Conservation (phyloP, 257 asterid genomes). For the Buddleja alternifolia region DNA sequence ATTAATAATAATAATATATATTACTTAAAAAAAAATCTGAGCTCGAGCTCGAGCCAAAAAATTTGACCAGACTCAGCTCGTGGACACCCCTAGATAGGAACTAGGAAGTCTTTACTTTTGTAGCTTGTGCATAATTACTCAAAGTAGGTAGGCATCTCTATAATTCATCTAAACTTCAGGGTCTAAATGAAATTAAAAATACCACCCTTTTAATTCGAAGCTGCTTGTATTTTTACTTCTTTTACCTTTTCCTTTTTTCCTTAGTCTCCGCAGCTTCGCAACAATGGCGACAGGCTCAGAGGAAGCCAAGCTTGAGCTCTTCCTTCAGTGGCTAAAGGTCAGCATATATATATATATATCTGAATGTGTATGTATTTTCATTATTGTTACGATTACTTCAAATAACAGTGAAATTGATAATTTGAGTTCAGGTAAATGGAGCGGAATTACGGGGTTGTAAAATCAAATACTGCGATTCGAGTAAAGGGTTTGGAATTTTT, state of each 20-base stretch:
- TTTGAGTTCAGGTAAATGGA: conserved; percentile 68
- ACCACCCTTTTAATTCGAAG: not conserved
- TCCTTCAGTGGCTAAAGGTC: conserved; percentile 86
- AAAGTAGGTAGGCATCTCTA: not conserved
- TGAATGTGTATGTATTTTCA: not conserved
- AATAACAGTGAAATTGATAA: not conserved
- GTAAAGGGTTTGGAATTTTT: conserved; percentile 80
- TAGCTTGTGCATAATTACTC: not conserved
- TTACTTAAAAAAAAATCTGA: no score
- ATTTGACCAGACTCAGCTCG: no score
- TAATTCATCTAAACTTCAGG: not conserved
- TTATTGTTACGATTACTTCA: not conserved
- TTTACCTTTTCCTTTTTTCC: no score
- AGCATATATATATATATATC: not conserved
- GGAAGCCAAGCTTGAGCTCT: conserved; percentile 69
- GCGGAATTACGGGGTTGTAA: conserved; percentile 72
- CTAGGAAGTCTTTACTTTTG: not conserved
- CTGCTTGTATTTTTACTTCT: no score
- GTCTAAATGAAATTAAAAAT: not conserved
- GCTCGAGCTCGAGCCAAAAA: no score
- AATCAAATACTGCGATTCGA: conserved; percentile 76
- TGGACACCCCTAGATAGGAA: no score
- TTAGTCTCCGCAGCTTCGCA: conserved; percentile 27
- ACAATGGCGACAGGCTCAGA: conserved; percentile 61
- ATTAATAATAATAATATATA: no score